Conservation (phyloP, 2,329 filamentous ascomycete genomes). For the Coleophoma crateriformis region DNA sequence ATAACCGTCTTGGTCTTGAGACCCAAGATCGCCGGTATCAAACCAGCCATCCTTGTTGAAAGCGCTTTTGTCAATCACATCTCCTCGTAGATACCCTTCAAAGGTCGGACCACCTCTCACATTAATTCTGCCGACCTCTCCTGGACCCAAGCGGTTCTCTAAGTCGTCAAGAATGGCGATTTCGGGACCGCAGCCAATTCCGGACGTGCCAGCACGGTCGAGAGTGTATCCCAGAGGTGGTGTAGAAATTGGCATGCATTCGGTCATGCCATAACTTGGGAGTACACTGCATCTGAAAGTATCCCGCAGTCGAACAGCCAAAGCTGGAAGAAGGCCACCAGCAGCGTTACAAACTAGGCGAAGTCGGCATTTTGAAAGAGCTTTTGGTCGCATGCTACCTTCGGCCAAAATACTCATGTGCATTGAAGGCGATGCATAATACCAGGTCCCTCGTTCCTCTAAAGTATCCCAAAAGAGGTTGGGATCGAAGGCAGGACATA, state of each 20-base stretch:
- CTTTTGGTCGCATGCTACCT: slow-evolving; percentile 31
- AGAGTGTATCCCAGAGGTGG: slow-evolving; percentile 46
- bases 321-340: slow-evolving; percentile 44
- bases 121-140: slow-evolving; percentile 40
- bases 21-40: slow-evolving; percentile 80
- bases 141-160: slow-evolving; percentile 23
- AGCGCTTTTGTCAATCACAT: slow-evolving; percentile 32
- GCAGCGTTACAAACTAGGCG: slow-evolving; percentile 51
- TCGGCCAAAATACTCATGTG: slow-evolving; percentile 48
- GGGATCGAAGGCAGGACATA: slow-evolving; percentile 47
- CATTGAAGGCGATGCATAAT: slow-evolving; percentile 53
- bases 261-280: slow-evolving; percentile 55
- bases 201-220: slow-evolving; percentile 47
- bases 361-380: slow-evolving; percentile 37
- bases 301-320: slow-evolving; percentile 41
- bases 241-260: slow-evolving; percentile 53
- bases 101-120: slow-evolving; percentile 47
- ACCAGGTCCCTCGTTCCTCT: slow-evolving; percentile 46
- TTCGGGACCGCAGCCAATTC: slow-evolving; percentile 44
- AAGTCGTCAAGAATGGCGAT: slow-evolving; percentile 41
- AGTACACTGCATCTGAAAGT: slow-evolving; percentile 46
- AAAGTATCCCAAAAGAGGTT: slow-evolving; percentile 51
- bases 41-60: slow-evolving; percentile 69
- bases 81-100: slow-evolving; percentile 37
- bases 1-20: slow-evolving; percentile 68